phyloP scores from a whole-genome alignment of 2,329 filamentous ascomycete species.

The Stylonectria norvegica region DNA sequence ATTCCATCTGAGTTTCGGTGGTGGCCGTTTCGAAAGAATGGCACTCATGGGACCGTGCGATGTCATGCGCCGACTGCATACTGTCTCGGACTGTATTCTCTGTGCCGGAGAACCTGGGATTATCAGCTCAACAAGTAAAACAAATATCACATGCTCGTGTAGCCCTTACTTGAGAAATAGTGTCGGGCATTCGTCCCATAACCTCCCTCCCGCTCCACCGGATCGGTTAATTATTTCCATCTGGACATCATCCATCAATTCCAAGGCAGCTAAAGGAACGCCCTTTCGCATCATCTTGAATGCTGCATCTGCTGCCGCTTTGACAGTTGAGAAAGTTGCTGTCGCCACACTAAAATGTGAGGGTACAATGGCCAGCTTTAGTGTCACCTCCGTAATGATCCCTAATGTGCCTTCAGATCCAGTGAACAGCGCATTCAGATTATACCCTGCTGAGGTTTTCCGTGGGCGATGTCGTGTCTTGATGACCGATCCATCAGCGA shows the following conservation, averaged over 20 bases:
- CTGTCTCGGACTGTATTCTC: slow-evolving; percentile 57
- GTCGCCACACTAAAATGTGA: slow-evolving; percentile 63
- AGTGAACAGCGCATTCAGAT: slow-evolving; percentile 65
- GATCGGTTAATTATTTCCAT: slow-evolving; percentile 65
- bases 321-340: slow-evolving; percentile 56
- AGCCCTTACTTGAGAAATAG: slow-evolving; percentile 62
- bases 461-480: slow-evolving; percentile 65
- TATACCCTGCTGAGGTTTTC: slow-evolving; percentile 70
- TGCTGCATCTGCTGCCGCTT: slow-evolving; percentile 61
- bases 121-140: neutral
- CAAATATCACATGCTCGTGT: neutral
- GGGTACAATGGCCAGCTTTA: slow-evolving; percentile 65
- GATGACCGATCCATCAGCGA: slow-evolving; percentile 63
- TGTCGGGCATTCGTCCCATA: slow-evolving; percentile 67
- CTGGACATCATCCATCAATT: slow-evolving; percentile 61
- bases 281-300: slow-evolving; percentile 62
- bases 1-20: slow-evolving; percentile 60
- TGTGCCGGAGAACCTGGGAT: slow-evolving; percentile 58
- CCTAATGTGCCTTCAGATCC: slow-evolving; percentile 70
- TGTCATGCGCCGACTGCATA: slow-evolving; percentile 52
- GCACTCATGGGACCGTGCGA: slow-evolving; percentile 50
- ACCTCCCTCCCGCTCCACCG: slow-evolving; percentile 54
- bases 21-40: slow-evolving; percentile 66
- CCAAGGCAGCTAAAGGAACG: slow-evolving; percentile 63
- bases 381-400: slow-evolving; percentile 65